Conservation (phyloP, 2,329 filamentous ascomycete species). For the Diplodia mutila region DNA sequence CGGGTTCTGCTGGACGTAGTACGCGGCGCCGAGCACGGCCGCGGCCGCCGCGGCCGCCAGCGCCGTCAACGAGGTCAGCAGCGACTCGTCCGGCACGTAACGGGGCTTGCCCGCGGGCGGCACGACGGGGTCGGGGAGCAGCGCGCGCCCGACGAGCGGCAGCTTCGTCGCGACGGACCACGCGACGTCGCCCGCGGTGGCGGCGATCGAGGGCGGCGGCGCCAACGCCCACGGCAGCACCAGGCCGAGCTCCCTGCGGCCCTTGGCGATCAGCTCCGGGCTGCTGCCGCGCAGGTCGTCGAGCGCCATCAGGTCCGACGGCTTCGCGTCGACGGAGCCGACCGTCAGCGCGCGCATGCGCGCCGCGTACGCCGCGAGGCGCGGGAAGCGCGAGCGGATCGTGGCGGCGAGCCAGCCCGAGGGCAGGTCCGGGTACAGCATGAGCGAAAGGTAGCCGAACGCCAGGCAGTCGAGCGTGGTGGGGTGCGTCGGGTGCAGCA, state of each 20-base stretch:
- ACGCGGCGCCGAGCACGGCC: neutral
- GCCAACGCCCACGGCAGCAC: conserved; percentile 25
- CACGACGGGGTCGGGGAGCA: neutral
- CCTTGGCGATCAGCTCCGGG: conserved; percentile 14
- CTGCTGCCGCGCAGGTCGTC: conserved; percentile 20
- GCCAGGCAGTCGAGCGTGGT: conserved; percentile 77
- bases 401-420: conserved; percentile 65
- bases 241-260: conserved; percentile 18
- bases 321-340: neutral
- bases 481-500: conserved; percentile 57
- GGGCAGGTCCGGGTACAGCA: conserved; percentile 65
- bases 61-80: conserved; percentile 13
- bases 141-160: neutral
- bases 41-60: neutral
- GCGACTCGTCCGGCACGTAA: neutral
- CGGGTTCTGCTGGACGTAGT: conserved; percentile 20
- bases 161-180: neutral
- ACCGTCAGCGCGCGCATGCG: conserved; percentile 29
- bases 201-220: neutral
- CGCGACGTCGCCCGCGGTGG: neutral
- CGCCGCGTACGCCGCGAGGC: conserved; percentile 42
- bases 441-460: conserved; percentile 77
- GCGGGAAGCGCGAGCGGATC: conserved; percentile 54
- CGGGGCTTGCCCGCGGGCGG: conserved; percentile 6
- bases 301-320: conserved; percentile 20